A percentile compares a stretch with the other conserved stretches of the same genome.
Evolutionary conservation across 2,329 filamentous ascomycete species (phyloP).

Genomic region (Exophiala lecanii-corni): DNA sequence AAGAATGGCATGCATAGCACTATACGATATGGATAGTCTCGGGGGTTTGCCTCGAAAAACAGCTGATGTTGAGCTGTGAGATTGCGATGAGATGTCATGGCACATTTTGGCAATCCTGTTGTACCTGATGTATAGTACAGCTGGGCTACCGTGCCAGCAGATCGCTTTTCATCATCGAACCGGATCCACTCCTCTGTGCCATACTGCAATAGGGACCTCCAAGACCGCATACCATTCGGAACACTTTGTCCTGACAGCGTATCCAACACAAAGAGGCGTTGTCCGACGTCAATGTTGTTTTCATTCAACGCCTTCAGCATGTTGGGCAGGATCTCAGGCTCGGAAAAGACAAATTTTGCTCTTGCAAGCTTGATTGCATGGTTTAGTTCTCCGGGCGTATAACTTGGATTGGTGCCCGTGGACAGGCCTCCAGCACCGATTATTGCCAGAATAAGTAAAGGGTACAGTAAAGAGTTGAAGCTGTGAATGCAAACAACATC

Average conservation of each 20-base stretch:
- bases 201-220: slow-evolving; percentile 42
- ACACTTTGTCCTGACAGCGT: slow-evolving; percentile 30
- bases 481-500: slow-evolving; percentile 54
- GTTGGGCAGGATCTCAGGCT: slow-evolving; percentile 41
- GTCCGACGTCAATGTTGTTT: slow-evolving; percentile 23
- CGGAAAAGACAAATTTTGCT: slow-evolving; percentile 44
- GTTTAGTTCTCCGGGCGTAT: slow-evolving; percentile 42
- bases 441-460: slow-evolving; percentile 35
- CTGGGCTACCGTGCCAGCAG: slow-evolving; percentile 43
- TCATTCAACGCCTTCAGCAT: slow-evolving; percentile 36
- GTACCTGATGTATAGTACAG: slow-evolving; percentile 54
- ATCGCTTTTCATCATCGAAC: slow-evolving; percentile 35
- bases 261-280: slow-evolving; percentile 45
- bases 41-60: not conserved
- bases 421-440: slow-evolving; percentile 46
- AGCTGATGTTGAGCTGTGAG: slow-evolving; percentile 40
- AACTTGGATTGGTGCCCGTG: slow-evolving; percentile 48
- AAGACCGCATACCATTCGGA: slow-evolving; percentile 37
- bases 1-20: slow-evolving; percentile 6
- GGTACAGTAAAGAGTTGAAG: slow-evolving; percentile 48
- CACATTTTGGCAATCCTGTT: slow-evolving; percentile 56
- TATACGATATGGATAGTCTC: not conserved
- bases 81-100: slow-evolving; percentile 5
- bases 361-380: slow-evolving; percentile 47
- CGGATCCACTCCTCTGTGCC: slow-evolving; percentile 45